Percentiles rank a stretch among this genome's conserved stretches.
These are phyloP conservation scores for Aureobasidium melanogenum DNA, from an alignment of 2,329 filamentous ascomycete species.

Conservation along the genomic window DNA sequence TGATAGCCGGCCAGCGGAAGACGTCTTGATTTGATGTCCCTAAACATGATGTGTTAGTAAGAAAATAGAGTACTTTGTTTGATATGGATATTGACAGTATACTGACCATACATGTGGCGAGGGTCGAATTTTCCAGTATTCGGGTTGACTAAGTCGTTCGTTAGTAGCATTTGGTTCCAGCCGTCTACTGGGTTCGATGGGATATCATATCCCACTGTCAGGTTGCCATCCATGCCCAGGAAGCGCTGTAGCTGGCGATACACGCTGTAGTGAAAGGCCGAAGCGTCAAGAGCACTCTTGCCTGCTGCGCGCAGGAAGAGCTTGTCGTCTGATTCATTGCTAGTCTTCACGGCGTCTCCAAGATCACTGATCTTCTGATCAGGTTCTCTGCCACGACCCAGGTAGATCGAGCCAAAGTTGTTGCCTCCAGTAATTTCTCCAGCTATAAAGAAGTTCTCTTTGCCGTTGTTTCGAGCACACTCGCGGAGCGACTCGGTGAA, in stretches of 20 bases:
- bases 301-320: slow-evolving; percentile 44
- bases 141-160: slow-evolving; percentile 52
- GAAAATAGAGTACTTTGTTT: too few species aligned
- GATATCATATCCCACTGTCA: slow-evolving; percentile 32
- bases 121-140: slow-evolving; percentile 55
- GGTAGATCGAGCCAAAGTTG: slow-evolving; percentile 49
- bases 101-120: slow-evolving; percentile 52
- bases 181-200: slow-evolving; percentile 44
- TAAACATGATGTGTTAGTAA: too few species aligned
- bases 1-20: slow-evolving; percentile 53
- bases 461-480: slow-evolving; percentile 49
- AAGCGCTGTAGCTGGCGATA: slow-evolving; percentile 54
- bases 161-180: slow-evolving; percentile 49
- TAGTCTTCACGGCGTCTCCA: slow-evolving; percentile 40
- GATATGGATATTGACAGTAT: too few species aligned
- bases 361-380: slow-evolving; percentile 40
- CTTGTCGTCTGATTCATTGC: slow-evolving; percentile 32
- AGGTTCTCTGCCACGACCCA: slow-evolving; percentile 52
- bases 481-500: slow-evolving; percentile 49
- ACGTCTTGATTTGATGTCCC: slow-evolving; percentile 59
- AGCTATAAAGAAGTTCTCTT: slow-evolving; percentile 55
- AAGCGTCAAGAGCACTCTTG: slow-evolving; percentile 47
- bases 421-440: slow-evolving; percentile 59
- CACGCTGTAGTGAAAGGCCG: slow-evolving; percentile 55
- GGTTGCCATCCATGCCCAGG: slow-evolving; percentile 50